phyloP scores from a whole-genome alignment of 441 rosid genomes.

The Flueggea neowawraea region DNA sequence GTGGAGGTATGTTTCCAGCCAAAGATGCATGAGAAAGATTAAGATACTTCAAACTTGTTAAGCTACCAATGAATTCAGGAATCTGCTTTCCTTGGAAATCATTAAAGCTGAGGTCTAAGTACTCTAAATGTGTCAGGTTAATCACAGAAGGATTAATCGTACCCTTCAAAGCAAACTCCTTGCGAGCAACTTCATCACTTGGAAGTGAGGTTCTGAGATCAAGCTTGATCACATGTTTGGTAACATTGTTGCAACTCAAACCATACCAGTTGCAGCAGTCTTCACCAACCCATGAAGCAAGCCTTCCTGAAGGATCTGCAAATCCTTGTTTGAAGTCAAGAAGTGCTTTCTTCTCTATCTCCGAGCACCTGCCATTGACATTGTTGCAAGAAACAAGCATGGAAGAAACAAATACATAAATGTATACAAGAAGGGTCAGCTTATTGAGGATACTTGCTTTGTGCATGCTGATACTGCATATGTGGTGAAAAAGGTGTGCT shows the following conservation, averaged over 20 bases:
- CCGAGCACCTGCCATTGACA: slow-evolving; percentile 8
- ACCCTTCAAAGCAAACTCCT: slow-evolving; percentile 15
- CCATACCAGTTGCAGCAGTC: slow-evolving; percentile 32
- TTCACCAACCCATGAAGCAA: slow-evolving; percentile 31
- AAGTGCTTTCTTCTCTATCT: slow-evolving; percentile 19
- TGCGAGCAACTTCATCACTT: neutral
- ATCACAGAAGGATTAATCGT: slow-evolving; percentile 18
- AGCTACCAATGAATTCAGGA: slow-evolving; percentile 15
- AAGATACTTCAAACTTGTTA: slow-evolving; percentile 13
- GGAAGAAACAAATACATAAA: too few species aligned
- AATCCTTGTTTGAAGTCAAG: slow-evolving; percentile 19
- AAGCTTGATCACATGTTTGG: slow-evolving; percentile 14
- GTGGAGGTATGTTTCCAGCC: slow-evolving; percentile 22
- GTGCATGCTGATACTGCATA: too few species aligned
- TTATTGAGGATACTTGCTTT: too few species aligned
- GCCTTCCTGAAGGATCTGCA: slow-evolving; percentile 23
- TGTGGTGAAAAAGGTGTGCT: too few species aligned
- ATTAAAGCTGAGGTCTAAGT: slow-evolving; percentile 17
- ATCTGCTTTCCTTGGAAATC: slow-evolving; percentile 11
- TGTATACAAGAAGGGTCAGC: too few species aligned
- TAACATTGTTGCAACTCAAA: neutral
- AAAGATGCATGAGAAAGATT: slow-evolving; percentile 26
- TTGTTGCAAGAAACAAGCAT: neutral
- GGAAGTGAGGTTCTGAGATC: slow-evolving; percentile 17
- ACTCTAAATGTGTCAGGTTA: slow-evolving; percentile 12